Conservation (phyloP, 1,139 yeast genomes). For the Kodamaea anthophila region DNA sequence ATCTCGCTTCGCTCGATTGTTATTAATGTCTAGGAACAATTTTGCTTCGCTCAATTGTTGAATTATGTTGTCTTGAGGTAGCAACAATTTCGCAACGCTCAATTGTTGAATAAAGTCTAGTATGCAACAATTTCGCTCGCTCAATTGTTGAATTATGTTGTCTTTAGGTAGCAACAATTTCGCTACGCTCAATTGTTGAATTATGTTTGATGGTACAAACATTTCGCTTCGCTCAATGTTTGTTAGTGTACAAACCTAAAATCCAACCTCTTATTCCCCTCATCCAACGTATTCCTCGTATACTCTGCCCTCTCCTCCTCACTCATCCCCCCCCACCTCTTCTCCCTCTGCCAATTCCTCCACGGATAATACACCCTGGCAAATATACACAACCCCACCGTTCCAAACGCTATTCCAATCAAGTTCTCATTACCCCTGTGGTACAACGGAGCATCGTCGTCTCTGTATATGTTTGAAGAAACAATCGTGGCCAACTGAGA, state of each 20-base stretch:
- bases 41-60: background rate
- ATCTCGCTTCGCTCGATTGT: background rate
- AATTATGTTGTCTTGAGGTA: no score
- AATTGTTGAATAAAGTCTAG: background rate
- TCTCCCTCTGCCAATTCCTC: slow-evolving; percentile 12
- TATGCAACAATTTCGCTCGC: background rate
- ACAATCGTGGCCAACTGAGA: slow-evolving; percentile 16
- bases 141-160: background rate
- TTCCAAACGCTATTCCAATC: slow-evolving; percentile 16
- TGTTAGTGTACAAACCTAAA: slow-evolving; percentile 13
- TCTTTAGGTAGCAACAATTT: background rate
- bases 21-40: background rate
- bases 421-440: slow-evolving; percentile 20
- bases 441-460: slow-evolving; percentile 24
- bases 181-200: background rate
- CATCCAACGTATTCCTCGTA: slow-evolving; percentile 8
- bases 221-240: background rate
- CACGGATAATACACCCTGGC: slow-evolving; percentile 13
- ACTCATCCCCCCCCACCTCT: slow-evolving; percentile 11
- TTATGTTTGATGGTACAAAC: background rate
- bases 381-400: slow-evolving; percentile 12
- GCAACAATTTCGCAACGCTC: background rate
- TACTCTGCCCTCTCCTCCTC: slow-evolving; percentile 12
- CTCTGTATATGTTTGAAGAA: slow-evolving; percentile 20
- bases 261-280: slow-evolving; percentile 16